Conservation (phyloP, 176 grass and related monocot genomes). For the Musa acuminata region DNA sequence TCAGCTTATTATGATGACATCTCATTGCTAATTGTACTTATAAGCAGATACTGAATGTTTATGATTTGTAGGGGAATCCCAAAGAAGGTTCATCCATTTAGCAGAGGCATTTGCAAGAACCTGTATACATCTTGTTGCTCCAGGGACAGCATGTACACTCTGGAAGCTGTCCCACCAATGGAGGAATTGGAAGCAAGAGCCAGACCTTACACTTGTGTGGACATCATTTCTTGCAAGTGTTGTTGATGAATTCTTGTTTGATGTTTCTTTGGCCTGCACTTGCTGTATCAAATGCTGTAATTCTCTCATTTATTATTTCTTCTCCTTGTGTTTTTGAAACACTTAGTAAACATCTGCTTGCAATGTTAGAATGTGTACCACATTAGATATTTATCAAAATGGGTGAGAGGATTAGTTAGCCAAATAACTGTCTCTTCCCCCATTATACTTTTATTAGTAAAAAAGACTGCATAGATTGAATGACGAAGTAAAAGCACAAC, state of each 20-base stretch:
- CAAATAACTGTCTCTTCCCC: too few species aligned
- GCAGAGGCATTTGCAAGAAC: slow-evolving; percentile 68
- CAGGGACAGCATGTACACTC: slow-evolving; percentile 31
- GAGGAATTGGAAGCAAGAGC: slow-evolving; percentile 72
- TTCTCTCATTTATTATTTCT: too few species aligned
- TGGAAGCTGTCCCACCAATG: slow-evolving; percentile 60
- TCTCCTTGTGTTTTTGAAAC: too few species aligned
- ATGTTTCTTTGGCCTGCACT: too few species aligned
- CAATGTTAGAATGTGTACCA: too few species aligned
- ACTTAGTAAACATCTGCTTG: too few species aligned
- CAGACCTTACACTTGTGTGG: slow-evolving; percentile 58
- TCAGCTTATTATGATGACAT: not conserved
- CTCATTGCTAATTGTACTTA: not conserved
- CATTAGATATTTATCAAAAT: too few species aligned
- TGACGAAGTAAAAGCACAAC: too few species aligned
- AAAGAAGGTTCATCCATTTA: slow-evolving; percentile 82
- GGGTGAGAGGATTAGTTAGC: too few species aligned
- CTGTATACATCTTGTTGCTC: slow-evolving; percentile 56
- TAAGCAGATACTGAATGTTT: slow-evolving; percentile 2
- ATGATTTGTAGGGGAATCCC: slow-evolving; percentile 50
- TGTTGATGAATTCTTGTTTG: slow-evolving; percentile 32
- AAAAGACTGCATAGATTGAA: too few species aligned
- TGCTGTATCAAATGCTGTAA: too few species aligned
- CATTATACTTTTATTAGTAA: too few species aligned
- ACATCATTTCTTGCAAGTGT: slow-evolving; percentile 68